Percentiles rank a stretch among this genome's conserved stretches.
Conservation (phyloP, 805 yeast genomes). For the Starmerella floricola region DNA sequence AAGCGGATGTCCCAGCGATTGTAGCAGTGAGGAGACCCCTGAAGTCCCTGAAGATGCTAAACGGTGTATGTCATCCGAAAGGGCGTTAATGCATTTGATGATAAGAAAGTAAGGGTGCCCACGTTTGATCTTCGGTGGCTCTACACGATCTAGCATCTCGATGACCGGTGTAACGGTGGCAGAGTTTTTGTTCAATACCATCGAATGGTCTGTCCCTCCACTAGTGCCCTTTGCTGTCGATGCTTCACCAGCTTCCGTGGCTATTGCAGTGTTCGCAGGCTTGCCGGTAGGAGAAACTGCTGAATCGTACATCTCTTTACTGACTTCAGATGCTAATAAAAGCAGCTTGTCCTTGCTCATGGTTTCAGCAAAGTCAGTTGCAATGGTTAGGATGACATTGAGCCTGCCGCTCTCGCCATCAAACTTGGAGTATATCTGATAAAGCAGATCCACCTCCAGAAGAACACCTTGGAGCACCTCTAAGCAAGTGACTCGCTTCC, state of each 20-base stretch:
- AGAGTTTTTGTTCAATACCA: conserved; percentile 6
- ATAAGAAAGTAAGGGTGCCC: conserved; percentile 52
- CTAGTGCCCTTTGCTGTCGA: too few species aligned
- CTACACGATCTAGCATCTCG: conserved; percentile 69
- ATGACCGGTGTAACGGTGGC: conserved; percentile 27
- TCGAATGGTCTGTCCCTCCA: neutral
- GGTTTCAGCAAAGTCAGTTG: conserved; percentile 13
- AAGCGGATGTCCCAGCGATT: conserved; percentile 24
- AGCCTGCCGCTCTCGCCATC: conserved; percentile 39
- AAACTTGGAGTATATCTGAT: conserved; percentile 45
- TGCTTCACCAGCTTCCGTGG: too few species aligned
- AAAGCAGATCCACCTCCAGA: conserved; percentile 42
- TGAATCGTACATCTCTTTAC: neutral
- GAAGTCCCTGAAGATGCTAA: conserved; percentile 34
- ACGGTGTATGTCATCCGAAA: conserved; percentile 50
- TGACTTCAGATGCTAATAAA: conserved; percentile 13
- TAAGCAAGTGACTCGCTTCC: conserved; percentile 65
- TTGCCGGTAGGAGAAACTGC: neutral
- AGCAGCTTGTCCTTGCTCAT: conserved; percentile 10
- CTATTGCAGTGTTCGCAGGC: too few species aligned
- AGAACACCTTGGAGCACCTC: conserved; percentile 58
- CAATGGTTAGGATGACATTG: conserved; percentile 8
- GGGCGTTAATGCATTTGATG: conserved; percentile 38
- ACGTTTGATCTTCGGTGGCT: conserved; percentile 57
- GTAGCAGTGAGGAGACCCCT: conserved; percentile 4